Conservation (phyloP, 306 rosid genomes). For the Glycine tomentella region DNA sequence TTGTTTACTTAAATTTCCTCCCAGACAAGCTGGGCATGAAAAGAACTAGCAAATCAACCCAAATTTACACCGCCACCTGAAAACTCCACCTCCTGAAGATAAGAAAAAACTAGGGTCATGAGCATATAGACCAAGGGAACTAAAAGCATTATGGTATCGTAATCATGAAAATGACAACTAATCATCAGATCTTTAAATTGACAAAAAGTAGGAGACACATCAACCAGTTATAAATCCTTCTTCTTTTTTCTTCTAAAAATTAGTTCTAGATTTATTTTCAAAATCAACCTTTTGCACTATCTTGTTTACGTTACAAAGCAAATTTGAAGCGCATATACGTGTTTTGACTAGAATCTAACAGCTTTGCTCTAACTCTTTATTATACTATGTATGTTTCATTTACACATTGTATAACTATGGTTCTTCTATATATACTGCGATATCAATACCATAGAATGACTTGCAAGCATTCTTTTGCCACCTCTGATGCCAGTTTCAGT, state of each 20-base stretch:
- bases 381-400: background rate
- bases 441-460: slow-evolving; percentile 9
- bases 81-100: slow-evolving; percentile 58
- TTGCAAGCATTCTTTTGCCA: background rate
- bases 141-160: slow-evolving; percentile 4
- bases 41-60: slow-evolving; percentile 38
- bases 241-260: background rate
- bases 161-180: slow-evolving; percentile 12
- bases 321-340: background rate
- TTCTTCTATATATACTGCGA: background rate
- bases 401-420: background rate
- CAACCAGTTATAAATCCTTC: background rate
- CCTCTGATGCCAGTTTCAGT: background rate
- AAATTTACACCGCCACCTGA: slow-evolving; percentile 55
- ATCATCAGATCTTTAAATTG: background rate
- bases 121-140: slow-evolving; percentile 20
- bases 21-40: slow-evolving; percentile 22
- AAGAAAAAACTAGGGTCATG: slow-evolving; percentile 18
- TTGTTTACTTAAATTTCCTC: slow-evolving; percentile 3
- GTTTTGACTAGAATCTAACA: slow-evolving; percentile 9
- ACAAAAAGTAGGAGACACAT: background rate
- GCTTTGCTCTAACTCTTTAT: background rate
- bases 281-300: slow-evolving; percentile 6
- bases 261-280: background rate
- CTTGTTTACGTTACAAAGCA: slow-evolving; percentile 11